Evolutionary conservation across 2,329 filamentous ascomycete species (phyloP), one percentile per base, ranked within the genome.

Genomic region (Colletotrichum brevisporum): DNA sequence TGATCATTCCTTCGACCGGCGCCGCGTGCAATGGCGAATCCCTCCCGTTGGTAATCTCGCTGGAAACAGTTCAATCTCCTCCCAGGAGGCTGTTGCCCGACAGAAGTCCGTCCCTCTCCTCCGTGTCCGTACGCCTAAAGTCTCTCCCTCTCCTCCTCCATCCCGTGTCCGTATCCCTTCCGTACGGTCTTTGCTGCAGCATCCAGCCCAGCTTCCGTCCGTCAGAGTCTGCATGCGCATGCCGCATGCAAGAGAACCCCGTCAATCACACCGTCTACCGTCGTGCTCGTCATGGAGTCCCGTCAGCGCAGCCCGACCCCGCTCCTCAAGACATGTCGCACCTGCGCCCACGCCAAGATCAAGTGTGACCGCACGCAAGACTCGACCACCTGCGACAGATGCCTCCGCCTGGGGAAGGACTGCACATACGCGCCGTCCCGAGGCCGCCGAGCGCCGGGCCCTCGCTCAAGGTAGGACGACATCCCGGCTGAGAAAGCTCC

Each of bases 281-380:
- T 10, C 31, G 8, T 36, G 31, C 31, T 6, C 13, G 41, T 43
- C 41, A 43, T 43, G 41, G 41, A 43, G 31, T 41, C 53, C 26
- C 61, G 65, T 36, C 61, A 68, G 63, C 61, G 63, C 45, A 67
- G 63, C 39, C 62, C 67, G 13, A 57, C 63, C 67, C 56, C 55
- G 56, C 41, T 69, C 39, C 47, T 69, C 26, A 79, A 78, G 60
- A 80, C 78, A 8, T 80, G 78, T 50, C 77, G 78, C 67, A 77
- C 77, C 24, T 79, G 78, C 66, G 78, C 78, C 61, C 75, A 77
- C 26, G 78, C 78, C 60, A 79, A 79, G 52, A 80, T 80, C n/a
- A 72, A 76, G 16, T 79, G 78, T 64, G 74, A 77, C 52, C 78
- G 76, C 48, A 75, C 78, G 0, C 76, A 79, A 21, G 74, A 78